Evolutionary conservation across 768 basidiomycete genomes (phyloP).

Genomic region (Leucocoprinus sp.): DNA sequence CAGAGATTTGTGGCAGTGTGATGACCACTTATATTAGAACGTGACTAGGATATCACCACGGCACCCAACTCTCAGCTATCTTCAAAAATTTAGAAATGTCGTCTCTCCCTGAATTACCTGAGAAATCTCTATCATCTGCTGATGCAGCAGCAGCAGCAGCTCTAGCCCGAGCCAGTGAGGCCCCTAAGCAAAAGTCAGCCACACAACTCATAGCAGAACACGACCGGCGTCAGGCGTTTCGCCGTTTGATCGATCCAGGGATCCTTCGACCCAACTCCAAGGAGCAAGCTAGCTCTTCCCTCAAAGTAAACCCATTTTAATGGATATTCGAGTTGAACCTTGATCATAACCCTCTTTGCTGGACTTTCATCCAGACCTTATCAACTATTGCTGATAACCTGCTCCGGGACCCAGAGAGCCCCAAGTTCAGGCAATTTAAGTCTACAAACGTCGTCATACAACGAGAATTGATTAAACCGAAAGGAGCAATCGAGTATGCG

Average conservation of each 20-base stretch:
- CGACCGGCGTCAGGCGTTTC: slow-evolving; percentile 62
- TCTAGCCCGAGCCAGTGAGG: slow-evolving; percentile 31
- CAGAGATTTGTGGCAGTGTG: too few species aligned
- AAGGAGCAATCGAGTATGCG: slow-evolving; percentile 75
- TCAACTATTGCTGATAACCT: slow-evolving; percentile 67
- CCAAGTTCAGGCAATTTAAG: slow-evolving; percentile 70
- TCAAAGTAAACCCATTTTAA: slow-evolving; percentile 43
- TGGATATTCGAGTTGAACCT: slow-evolving; percentile 13
- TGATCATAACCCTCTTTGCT: slow-evolving; percentile 11
- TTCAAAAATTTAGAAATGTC: slow-evolving; percentile 6
- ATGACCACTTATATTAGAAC: too few species aligned
- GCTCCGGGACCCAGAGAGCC: slow-evolving; percentile 61
- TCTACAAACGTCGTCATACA: slow-evolving; percentile 64
- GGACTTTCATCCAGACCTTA: slow-evolving; percentile 42
- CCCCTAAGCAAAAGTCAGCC: slow-evolving; percentile 26
- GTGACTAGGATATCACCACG: too few species aligned
- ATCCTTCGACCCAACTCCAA: slow-evolving; percentile 65
- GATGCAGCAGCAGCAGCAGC: slow-evolving; percentile 36
- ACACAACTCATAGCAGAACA: slow-evolving; percentile 42
- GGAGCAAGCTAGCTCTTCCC: slow-evolving; percentile 47
- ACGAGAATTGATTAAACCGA: slow-evolving; percentile 56
- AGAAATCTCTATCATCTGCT: slow-evolving; percentile 19
- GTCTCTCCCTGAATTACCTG: slow-evolving; percentile 5
- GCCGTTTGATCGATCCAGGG: slow-evolving; percentile 72
- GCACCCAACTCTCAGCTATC: too few species aligned